Evolutionary conservation across 805 yeast genomes (phyloP).

Genomic region (Saccharomyces paradoxus): DNA sequence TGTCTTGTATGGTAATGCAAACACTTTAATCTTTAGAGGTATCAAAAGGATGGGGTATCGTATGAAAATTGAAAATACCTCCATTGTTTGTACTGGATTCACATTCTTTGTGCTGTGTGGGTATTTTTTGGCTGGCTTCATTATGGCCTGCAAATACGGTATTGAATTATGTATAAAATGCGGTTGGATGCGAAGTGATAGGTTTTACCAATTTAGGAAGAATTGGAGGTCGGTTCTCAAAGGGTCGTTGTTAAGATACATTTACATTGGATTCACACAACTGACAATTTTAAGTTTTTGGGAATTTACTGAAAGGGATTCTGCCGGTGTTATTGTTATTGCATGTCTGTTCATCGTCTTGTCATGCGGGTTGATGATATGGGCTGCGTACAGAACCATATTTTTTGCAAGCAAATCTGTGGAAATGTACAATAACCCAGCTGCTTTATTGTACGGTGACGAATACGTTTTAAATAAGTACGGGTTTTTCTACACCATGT

Average conservation of each 20-base stretch:
- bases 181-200: conserved; percentile 42
- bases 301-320: conserved; percentile 77
- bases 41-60: conserved; percentile 74
- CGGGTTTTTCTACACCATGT: conserved; percentile 88
- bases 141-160: conserved; percentile 47
- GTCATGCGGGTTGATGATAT: conserved; percentile 50
- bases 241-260: conserved; percentile 70
- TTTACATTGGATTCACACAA: conserved; percentile 81
- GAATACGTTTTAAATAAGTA: conserved; percentile 61
- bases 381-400: conserved; percentile 60
- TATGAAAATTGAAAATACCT: conserved; percentile 71
- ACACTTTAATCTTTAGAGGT: conserved; percentile 71
- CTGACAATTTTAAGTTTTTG: conserved; percentile 69
- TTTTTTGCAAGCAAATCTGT: conserved; percentile 56
- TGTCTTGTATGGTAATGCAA: conserved; percentile 43
- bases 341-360: conserved; percentile 64
- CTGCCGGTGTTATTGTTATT: conserved; percentile 79
- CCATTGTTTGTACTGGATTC: conserved; percentile 78
- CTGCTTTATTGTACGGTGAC: conserved; percentile 79
- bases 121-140: conserved; percentile 58
- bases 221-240: conserved; percentile 57
- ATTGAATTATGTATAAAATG: conserved; percentile 40
- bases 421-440: conserved; percentile 62
- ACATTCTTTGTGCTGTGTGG: conserved; percentile 76
- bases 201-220: conserved; percentile 41